These are phyloP conservation scores for Phaeosphaeriaceae sp. DNA, from an alignment of 2,329 filamentous ascomycete genomes.

Conservation along the genomic window DNA sequence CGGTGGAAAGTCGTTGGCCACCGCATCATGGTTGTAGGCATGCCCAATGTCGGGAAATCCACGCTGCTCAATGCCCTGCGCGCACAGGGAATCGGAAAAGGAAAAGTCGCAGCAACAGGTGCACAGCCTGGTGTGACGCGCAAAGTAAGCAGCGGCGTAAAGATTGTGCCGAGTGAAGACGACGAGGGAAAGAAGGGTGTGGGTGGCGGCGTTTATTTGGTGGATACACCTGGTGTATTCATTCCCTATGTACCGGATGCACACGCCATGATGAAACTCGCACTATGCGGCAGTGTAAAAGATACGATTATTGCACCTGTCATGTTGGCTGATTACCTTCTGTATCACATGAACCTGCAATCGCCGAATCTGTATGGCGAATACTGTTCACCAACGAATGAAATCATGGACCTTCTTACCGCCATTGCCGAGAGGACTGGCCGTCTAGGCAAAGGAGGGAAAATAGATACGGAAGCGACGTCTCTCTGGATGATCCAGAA, in stretches of 20 bases:
- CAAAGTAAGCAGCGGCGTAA: conserved; percentile 81
- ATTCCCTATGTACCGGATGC: conserved; percentile 86
- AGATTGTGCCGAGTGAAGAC: conserved; percentile 67
- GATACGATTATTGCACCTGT: conserved; percentile 80
- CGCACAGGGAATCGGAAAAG: conserved; percentile 66
- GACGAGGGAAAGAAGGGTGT: conserved; percentile 47
- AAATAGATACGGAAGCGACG: conserved; percentile 72
- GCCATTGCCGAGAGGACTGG: conserved; percentile 77
- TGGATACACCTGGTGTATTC: conserved; percentile 96
- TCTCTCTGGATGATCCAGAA: conserved; percentile 81
- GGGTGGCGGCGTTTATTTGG: conserved; percentile 73
- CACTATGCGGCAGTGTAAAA: conserved; percentile 88
- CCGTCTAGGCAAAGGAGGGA: conserved; percentile 74
- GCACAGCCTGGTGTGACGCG: conserved; percentile 88
- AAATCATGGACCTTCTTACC: conserved; percentile 74
- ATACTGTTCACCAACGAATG: conserved; percentile 83
- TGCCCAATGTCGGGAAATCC: conserved; percentile 98
- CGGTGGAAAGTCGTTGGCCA: conserved; percentile 75
- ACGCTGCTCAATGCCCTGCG: conserved; percentile 90
- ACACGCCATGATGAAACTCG: conserved; percentile 93
- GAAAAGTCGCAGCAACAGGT: conserved; percentile 81
- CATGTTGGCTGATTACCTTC: conserved; percentile 85
- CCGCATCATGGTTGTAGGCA: conserved; percentile 86
- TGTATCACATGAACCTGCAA: conserved; percentile 79
- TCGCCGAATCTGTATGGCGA: conserved; percentile 67